Evolutionary conservation across 805 yeast species (phyloP).

Genomic region (Kluyveromyces nonfermentans): DNA sequence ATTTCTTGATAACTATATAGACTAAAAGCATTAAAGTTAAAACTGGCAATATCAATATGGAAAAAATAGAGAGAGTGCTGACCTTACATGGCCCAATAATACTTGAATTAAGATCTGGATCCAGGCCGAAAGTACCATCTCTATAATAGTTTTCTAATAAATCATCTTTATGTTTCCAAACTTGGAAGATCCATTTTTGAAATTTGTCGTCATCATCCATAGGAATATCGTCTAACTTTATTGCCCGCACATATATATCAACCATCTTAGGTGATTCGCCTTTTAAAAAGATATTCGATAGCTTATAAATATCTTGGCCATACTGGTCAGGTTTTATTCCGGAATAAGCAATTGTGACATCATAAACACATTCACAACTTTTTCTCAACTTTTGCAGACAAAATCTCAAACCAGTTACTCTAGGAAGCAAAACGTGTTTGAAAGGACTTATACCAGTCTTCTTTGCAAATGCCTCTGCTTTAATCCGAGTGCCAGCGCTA

Average conservation of each 20-base stretch:
- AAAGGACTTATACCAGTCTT: conserved; percentile 41
- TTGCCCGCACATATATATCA: conserved; percentile 54
- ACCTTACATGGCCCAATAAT: conserved; percentile 20
- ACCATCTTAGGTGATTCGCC: conserved; percentile 68
- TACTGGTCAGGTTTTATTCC: conserved; percentile 54
- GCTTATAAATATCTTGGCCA: conserved; percentile 70
- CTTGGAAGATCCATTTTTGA: conserved; percentile 61
- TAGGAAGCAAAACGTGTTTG: conserved; percentile 69
- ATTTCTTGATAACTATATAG: not conserved
- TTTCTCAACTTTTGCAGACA: conserved; percentile 47
- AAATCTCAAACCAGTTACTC: conserved; percentile 68
- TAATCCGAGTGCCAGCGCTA: conserved; percentile 51
- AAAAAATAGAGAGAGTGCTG: conserved; percentile 10
- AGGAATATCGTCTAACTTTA: conserved; percentile 55
- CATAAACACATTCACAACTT: conserved; percentile 56
- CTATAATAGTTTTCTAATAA: conserved; percentile 53
- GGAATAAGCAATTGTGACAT: conserved; percentile 73
- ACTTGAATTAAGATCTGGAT: conserved; percentile 10
- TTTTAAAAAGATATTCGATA: conserved; percentile 50
- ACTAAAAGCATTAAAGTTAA: conserved; percentile 2
- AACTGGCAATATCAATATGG: conserved; percentile 14
- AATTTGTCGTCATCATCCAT: conserved; percentile 45
- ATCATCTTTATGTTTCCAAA: conserved; percentile 75
- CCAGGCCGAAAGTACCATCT: conserved; percentile 40
- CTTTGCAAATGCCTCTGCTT: conserved; percentile 48